Evolutionary conservation across 192 early-diverging fungal genomes (phyloP).

Genomic region (Linderina pennispora): DNA sequence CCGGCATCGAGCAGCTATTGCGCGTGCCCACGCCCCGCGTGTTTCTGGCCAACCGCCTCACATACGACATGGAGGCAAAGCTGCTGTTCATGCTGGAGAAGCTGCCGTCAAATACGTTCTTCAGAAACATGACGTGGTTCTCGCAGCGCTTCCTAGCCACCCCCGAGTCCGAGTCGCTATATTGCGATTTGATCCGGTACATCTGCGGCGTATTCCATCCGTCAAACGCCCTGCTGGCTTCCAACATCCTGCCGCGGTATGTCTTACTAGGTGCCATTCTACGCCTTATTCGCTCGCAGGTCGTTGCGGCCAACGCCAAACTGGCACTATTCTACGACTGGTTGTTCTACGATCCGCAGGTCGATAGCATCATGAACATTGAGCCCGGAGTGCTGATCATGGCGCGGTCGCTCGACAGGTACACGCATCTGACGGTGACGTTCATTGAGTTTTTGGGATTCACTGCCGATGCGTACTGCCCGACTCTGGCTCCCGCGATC

Average conservation of each 20-base stretch:
- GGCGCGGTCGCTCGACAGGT: conserved; percentile 56
- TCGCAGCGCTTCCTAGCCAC: conserved; percentile 52
- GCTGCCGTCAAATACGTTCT: conserved; percentile 43
- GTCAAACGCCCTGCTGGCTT: conserved; percentile 61
- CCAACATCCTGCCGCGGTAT: conserved; percentile 66
- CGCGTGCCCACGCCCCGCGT: conserved; percentile 55
- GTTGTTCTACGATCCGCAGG: conserved; percentile 60
- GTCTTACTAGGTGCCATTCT: conserved; percentile 59
- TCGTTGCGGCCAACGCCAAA: conserved; percentile 60
- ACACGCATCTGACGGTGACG: conserved; percentile 59
- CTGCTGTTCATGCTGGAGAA: conserved; percentile 61
- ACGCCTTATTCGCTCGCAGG: conserved; percentile 51
- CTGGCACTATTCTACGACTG: conserved; percentile 75
- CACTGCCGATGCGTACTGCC: conserved; percentile 54
- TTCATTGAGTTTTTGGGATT: conserved; percentile 64
- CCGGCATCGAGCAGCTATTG: conserved; percentile 52
- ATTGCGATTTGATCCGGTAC: conserved; percentile 65
- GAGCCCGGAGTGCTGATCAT: conserved; percentile 75
- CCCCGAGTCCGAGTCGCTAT: conserved; percentile 56
- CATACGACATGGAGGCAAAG: conserved; percentile 63
- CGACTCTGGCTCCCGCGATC: conserved; percentile 45
- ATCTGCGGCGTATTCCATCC: conserved; percentile 70
- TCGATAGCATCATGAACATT: conserved; percentile 67
- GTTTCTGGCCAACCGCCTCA: conserved; percentile 54
- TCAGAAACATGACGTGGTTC: conserved; percentile 63